Evolutionary conservation across 2,329 filamentous ascomycete genomes (phyloP), one percentile per base, ranked within the genome.

Genomic region (Aaosphaeria pasadenensis): DNA sequence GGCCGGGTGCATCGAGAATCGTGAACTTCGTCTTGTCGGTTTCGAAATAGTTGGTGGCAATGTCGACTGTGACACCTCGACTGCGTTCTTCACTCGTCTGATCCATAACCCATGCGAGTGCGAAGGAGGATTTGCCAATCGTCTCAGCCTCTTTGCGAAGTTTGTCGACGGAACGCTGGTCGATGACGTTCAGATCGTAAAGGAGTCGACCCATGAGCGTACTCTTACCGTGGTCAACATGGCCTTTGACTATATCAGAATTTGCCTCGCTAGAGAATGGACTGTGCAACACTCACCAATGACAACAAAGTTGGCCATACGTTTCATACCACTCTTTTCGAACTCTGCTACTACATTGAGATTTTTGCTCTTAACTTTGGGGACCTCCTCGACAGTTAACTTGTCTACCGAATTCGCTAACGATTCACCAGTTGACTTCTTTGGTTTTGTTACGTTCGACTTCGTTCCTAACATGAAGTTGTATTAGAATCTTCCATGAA

Each of bases 141-240:
- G 85, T 89, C 59, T 95, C 87, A 1, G 94, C 92, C 72, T 96
- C 91, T 67, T 87, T 88, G 17, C 86, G 83, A 59, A 95, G 91
- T 66, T 88, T 92, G 48, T 96, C 90, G 51, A 99, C 80, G 0
- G 91, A 92, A 50, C 91, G 80, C 64, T 95, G 84, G 57, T 96
- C 89, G 5, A 99, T 85, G 29, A 91, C 88, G 50, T 91, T 88
- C 38, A 96, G 80, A 59, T 99, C 94, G 39, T 92, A 85, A 5
- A 99, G 76, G 30, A 99, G 72, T n/a, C 94, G 85, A 0, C 92
- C 94, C 92, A 99, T 97, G 35, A 99, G 79, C 5, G 94, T 99
- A 67, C 91, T 96, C 72, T 99, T 99, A 45, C 94, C 94, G 45
- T 95, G 92, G 69, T 99, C 94, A 47, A 99, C 94, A 67, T 99